A percentile compares a stretch with the other conserved stretches of the same genome.
Conservation (phyloP, 345 rosid species). For the Punica granatum region DNA sequence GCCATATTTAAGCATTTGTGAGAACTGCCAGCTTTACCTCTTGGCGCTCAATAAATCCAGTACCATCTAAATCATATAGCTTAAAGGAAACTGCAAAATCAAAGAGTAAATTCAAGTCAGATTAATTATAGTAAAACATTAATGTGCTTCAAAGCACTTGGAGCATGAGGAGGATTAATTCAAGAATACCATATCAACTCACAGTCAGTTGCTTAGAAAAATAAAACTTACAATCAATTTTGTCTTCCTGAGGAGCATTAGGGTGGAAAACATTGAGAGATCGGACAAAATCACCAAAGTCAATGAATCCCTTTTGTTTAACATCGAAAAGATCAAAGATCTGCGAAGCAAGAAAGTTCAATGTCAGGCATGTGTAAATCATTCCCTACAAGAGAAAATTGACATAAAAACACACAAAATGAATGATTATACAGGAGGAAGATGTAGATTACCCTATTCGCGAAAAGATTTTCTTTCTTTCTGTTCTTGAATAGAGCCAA, state of each 20-base stretch:
- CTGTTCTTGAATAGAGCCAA: constrained; percentile 81
- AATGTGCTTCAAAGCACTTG: not conserved
- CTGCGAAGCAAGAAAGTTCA: constrained; percentile 33
- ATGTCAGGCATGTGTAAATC: not conserved
- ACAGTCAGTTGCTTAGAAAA: not conserved
- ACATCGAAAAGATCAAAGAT: constrained; percentile 91
- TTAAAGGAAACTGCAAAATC: constrained; percentile 80
- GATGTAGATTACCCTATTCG: constrained; percentile 55
- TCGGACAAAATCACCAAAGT: constrained; percentile 91
- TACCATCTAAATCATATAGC: constrained; percentile 83
- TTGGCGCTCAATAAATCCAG: constrained; percentile 93
- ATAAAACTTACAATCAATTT: constrained; percentile 71
- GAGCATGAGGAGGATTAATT: not conserved
- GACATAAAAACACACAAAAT: not conserved
- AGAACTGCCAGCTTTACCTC: constrained; percentile 43
- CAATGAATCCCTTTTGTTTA: constrained; percentile 83
- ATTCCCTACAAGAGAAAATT: not conserved
- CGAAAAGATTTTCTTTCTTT: constrained; percentile 93
- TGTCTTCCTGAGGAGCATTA: constrained; percentile 67
- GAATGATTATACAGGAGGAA: not conserved
- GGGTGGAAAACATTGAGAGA: constrained; percentile 91
- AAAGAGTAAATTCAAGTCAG: constrained; percentile 8
- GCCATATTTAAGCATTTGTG: not conserved
- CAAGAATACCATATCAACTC: not conserved
- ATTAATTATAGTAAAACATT: not conserved